phyloP scores from a whole-genome alignment of 163 green algal genomes.

The Scenedesmus sp. region DNA sequence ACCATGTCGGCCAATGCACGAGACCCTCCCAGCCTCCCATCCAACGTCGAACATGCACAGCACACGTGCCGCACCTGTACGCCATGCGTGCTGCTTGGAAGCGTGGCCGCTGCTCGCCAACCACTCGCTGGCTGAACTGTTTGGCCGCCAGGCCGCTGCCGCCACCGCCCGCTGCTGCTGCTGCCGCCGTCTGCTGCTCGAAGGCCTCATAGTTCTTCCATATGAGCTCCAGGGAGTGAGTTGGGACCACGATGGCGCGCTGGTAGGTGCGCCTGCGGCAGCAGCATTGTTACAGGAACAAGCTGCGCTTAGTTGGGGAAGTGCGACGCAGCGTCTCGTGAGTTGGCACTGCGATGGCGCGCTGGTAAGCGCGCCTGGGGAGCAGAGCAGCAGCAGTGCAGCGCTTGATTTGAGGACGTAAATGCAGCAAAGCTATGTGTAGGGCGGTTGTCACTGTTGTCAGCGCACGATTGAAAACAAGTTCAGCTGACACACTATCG shows the following conservation, averaged over 20 bases:
- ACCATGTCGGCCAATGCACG: background rate
- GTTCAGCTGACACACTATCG: too few species aligned
- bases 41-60: background rate
- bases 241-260: slow-evolving; percentile 82
- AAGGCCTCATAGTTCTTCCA: slow-evolving; percentile 92
- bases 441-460: too few species aligned
- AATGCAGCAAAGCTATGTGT: too few species aligned
- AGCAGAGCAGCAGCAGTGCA: too few species aligned
- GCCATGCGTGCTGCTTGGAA: slow-evolving; percentile 72
- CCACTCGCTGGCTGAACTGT: slow-evolving; percentile 70
- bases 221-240: slow-evolving; percentile 79
- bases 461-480: too few species aligned
- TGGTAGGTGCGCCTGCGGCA: slow-evolving; percentile 80
- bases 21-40: background rate
- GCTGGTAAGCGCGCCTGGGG: slow-evolving; percentile 80
- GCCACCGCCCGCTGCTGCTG: slow-evolving; percentile 12
- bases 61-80: background rate
- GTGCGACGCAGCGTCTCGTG: background rate
- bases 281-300: background rate
- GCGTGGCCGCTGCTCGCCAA: slow-evolving; percentile 87
- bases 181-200: slow-evolving; percentile 68
- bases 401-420: too few species aligned
- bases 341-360: slow-evolving; percentile 81
- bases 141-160: slow-evolving; percentile 55
- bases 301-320: background rate